A percentile compares a stretch with the other conserved stretches of the same genome.
These are phyloP conservation scores for Boletus insuetus DNA, from an alignment of 768 basidiomycete genomes.

Conservation along the genomic window DNA sequence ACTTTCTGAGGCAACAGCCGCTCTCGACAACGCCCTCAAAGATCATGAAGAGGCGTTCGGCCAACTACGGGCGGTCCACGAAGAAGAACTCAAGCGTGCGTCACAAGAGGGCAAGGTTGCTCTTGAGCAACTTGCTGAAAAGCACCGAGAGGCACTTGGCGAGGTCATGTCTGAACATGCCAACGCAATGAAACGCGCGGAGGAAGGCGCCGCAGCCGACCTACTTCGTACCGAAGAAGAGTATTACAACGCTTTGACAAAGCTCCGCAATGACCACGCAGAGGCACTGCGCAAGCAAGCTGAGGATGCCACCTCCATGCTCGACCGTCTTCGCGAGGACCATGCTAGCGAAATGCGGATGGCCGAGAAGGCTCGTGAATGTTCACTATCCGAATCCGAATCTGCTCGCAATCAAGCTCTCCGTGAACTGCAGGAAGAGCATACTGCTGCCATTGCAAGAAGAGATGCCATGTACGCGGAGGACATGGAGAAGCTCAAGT, in stretches of 20 bases:
- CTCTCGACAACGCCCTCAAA: constrained; percentile 47
- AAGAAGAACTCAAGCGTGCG: constrained; percentile 49
- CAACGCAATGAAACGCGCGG: constrained; percentile 55
- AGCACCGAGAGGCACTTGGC: constrained; percentile 52
- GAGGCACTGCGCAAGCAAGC: constrained; percentile 61
- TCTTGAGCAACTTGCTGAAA: constrained; percentile 46
- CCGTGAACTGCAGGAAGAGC: constrained; percentile 68
- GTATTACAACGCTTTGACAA: constrained; percentile 77
- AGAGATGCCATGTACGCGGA: constrained; percentile 65
- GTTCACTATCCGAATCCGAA: constrained; percentile 71
- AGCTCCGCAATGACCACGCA: constrained; percentile 70
- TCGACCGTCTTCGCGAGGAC: constrained; percentile 75
- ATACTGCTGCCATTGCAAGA: constrained; percentile 59
- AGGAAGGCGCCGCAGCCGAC: constrained; percentile 52
- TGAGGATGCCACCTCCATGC: constrained; percentile 53
- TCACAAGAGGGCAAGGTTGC: constrained; percentile 53
- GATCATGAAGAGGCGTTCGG: constrained; percentile 63
- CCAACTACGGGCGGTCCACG: constrained; percentile 52
- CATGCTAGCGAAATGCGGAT: constrained; percentile 72
- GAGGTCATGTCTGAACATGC: constrained; percentile 54
- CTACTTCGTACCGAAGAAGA: constrained; percentile 75
- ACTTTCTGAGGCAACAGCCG: constrained; percentile 39
- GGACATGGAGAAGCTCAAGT: constrained; percentile 63
- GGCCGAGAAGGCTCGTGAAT: constrained; percentile 72
- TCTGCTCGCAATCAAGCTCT: constrained; percentile 61